Conservation (phyloP, 164 flowering plant species). For the Vitis riparia region DNA sequence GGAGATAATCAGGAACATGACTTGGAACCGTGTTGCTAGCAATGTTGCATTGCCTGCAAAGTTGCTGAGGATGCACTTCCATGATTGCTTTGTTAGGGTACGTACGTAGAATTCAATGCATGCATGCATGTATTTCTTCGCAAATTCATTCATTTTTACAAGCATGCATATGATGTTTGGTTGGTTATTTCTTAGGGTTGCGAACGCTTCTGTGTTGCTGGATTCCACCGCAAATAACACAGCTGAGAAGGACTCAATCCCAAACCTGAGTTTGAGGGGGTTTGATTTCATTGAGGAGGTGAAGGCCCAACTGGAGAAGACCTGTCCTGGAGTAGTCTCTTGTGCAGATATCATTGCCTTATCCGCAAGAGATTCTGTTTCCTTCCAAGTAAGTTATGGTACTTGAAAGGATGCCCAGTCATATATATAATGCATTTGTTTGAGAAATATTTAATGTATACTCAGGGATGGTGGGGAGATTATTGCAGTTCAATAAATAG, state of each 20-base stretch:
- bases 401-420: not conserved
- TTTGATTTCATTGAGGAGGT: slow-evolving; percentile 44
- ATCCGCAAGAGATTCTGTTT: slow-evolving; percentile 65
- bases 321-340: slow-evolving; percentile 52
- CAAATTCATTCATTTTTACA: not conserved
- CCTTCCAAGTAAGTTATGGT: slow-evolving; percentile 41
- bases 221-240: slow-evolving; percentile 28
- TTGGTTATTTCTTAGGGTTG: slow-evolving; percentile 40
- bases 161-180: not conserved
- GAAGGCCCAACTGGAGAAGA: slow-evolving; percentile 31
- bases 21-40: slow-evolving; percentile 21
- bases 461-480: not conserved
- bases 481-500: slow-evolving; percentile 35
- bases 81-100: slow-evolving; percentile 78
- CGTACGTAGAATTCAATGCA: not conserved
- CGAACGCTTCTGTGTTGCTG: slow-evolving; percentile 52
- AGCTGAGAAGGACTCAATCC: slow-evolving; percentile 41
- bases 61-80: slow-evolving; percentile 58
- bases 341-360: slow-evolving; percentile 76
- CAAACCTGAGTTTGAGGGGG: slow-evolving; percentile 37
- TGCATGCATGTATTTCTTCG: not conserved
- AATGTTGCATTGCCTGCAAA: slow-evolving; percentile 43
- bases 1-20: slow-evolving; percentile 30
- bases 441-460: not conserved
- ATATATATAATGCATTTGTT: not conserved